Conservation (phyloP, 2,329 filamentous ascomycete species). For the Epichloe bromicola region DNA sequence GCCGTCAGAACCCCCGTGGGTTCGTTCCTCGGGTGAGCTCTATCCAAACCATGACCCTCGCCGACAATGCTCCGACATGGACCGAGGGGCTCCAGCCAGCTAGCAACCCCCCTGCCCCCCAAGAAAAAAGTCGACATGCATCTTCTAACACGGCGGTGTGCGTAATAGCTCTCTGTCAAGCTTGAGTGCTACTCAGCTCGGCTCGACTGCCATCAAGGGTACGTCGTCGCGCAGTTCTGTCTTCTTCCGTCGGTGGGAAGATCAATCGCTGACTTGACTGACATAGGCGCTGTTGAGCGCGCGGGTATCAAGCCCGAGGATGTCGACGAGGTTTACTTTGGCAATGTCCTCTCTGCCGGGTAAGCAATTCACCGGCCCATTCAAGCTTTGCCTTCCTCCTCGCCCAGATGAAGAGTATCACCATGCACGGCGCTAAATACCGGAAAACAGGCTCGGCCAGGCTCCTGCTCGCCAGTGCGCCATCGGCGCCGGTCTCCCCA, state of each 20-base stretch:
- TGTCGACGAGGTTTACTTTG: conserved; percentile 94
- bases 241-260: background rate
- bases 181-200: conserved; percentile 74
- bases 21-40: conserved; percentile 73
- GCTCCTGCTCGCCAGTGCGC: conserved; percentile 93
- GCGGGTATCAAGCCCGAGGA: conserved; percentile 79
- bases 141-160: background rate
- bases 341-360: conserved; percentile 96
- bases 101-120: no score
- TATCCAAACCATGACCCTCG: background rate
- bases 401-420: background rate
- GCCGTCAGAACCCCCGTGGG: conserved; percentile 82
- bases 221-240: conserved; percentile 14
- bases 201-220: conserved; percentile 89
- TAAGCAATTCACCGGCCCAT: conserved; percentile 27
- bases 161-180: conserved; percentile 74
- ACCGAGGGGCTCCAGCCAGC: background rate
- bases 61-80: conserved; percentile 1
- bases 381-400: background rate
- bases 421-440: background rate
- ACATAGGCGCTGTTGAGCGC: conserved; percentile 62
- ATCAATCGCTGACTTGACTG: background rate
- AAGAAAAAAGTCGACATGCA: background rate
- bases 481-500: conserved; percentile 71
- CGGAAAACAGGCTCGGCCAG: conserved; percentile 62